phyloP scores from a whole-genome alignment of 164 flowering plant genomes.

The Cinnamomum micranthum region DNA sequence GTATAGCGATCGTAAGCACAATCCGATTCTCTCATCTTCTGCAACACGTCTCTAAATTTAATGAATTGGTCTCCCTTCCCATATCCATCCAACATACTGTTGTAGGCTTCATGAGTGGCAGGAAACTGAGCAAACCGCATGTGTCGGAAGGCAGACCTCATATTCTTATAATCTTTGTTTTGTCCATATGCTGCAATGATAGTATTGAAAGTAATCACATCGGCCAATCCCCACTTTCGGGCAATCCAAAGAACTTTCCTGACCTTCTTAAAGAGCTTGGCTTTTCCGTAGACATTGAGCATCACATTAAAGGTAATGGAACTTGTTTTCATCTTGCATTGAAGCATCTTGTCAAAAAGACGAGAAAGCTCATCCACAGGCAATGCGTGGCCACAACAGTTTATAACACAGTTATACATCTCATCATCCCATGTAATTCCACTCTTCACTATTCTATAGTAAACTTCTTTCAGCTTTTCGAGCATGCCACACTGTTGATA shows the following conservation, averaged over 20 bases:
- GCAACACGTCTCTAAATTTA: slow-evolving; percentile 51
- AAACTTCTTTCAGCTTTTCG: slow-evolving; percentile 53
- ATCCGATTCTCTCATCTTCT: slow-evolving; percentile 56
- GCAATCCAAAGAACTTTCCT: slow-evolving; percentile 63
- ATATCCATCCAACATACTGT: slow-evolving; percentile 85
- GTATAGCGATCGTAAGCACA: slow-evolving; percentile 65
- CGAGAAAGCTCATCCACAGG: slow-evolving; percentile 85
- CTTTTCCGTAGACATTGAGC: slow-evolving; percentile 75
- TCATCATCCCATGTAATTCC: slow-evolving; percentile 74
- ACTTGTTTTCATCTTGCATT: slow-evolving; percentile 51
- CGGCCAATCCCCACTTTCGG: slow-evolving; percentile 49
- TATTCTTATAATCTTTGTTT: slow-evolving; percentile 50
- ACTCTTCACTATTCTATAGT: slow-evolving; percentile 59
- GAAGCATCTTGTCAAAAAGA: slow-evolving; percentile 78
- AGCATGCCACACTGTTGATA: slow-evolving; percentile 64
- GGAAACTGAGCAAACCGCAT: slow-evolving; percentile 83
- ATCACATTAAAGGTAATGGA: slow-evolving; percentile 73
- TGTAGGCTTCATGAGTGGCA: slow-evolving; percentile 87
- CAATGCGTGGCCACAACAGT: slow-evolving; percentile 86
- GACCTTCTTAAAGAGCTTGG: slow-evolving; percentile 65
- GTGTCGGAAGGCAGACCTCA: slow-evolving; percentile 47
- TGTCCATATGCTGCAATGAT: slow-evolving; percentile 80
- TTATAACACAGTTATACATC: slow-evolving; percentile 85
- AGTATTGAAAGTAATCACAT: slow-evolving; percentile 86
- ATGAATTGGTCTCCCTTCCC: slow-evolving; percentile 77